Conservation (phyloP, 495 filamentous ascomycete genomes). For the Penicillium cataractarum region DNA sequence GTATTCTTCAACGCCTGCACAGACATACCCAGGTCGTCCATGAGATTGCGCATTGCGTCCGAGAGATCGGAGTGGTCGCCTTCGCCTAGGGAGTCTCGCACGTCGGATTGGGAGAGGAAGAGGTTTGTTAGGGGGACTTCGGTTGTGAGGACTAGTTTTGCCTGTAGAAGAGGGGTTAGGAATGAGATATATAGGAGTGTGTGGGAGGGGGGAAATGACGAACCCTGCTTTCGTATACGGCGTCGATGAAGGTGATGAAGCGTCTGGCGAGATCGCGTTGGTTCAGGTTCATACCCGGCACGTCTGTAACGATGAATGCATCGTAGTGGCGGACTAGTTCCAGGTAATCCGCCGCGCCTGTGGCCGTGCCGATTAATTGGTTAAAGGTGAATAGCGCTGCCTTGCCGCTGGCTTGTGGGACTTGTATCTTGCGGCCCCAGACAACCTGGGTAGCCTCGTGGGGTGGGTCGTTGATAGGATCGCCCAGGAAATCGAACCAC, state of each 20-base stretch:
- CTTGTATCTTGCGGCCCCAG: slow-evolving; percentile 89
- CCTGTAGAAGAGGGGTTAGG: slow-evolving; percentile 37
- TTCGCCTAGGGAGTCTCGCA: slow-evolving; percentile 50
- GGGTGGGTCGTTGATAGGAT: slow-evolving; percentile 76
- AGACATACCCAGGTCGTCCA: slow-evolving; percentile 91
- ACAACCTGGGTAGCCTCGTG: slow-evolving; percentile 78
- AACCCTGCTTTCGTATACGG: slow-evolving; percentile 80
- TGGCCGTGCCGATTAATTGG: slow-evolving; percentile 85
- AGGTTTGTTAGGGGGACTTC: slow-evolving; percentile 81
- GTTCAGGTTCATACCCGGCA: slow-evolving; percentile 86
- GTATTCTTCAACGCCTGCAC: slow-evolving; percentile 84
- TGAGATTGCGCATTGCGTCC: slow-evolving; percentile 83
- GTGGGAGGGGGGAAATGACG: too few species aligned
- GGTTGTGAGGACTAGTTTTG: slow-evolving; percentile 93
- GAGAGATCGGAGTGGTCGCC: slow-evolving; percentile 64
- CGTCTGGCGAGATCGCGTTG: slow-evolving; percentile 87
- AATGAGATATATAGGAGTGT: too few species aligned
- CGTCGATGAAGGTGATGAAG: slow-evolving; percentile 98
- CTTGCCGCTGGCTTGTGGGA: slow-evolving; percentile 83
- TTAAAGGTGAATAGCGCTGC: slow-evolving; percentile 89
- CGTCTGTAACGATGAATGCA: slow-evolving; percentile 86
- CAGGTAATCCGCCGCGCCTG: slow-evolving; percentile 90
- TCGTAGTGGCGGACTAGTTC: slow-evolving; percentile 91
- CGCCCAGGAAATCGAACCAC: slow-evolving; percentile 93
- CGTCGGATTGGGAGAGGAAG: slow-evolving; percentile 83